Base-by-base conservation (phyloP, 2,329 filamentous ascomycete genomes). In the Chaetoscypha palmicola region DNA sequence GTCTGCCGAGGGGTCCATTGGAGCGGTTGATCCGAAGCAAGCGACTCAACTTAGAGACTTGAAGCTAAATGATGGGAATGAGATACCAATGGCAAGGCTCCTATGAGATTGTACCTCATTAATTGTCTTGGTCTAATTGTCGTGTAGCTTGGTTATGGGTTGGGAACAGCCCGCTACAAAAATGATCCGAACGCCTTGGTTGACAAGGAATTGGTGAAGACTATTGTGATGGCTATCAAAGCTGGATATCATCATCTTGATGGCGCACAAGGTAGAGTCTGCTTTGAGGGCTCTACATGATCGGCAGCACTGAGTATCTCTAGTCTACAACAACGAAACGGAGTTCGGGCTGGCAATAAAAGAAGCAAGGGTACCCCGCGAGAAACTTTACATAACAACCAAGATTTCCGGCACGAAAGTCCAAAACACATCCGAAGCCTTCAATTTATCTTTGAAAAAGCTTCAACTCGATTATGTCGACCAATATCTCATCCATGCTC, bases 1-100 rank as follows among this genome's bases (percentile, higher is more conserved):
- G 12, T 54, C 48, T 32, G 42, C 43, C 9, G 45, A 48, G 21
- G 50, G 14, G 9, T 34, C 50, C 14, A 69, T 79, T 52, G 74
- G 75, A 45, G 83, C 79, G 48, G 85, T 90, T 58, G 86, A 94
- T 58, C 87, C 94, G 64, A 89, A 83, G 70, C 86, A 57, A 46
- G 51, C 53, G 45, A 30, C 45, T 38, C 44, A 46, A 62, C 82
- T 74, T 30, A 80, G 80, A 1, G 68, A 64, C 43, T 63, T 88
- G 43, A 85, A 82, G 66, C 70, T 90, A 45, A 86, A 85, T 54
- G 82, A 90, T 67, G 84, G 83, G 49, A 76, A 77, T 48, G 73
- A 77, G 46, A 85, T 90, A 41, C 85, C 85, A 9, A 73, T 84
- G 70, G 79, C 82, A 65, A 49, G 54, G n/a, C n/a, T n/a, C n/a